A percentile compares a stretch with the other conserved stretches of the same genome.
Evolutionary conservation across 352 stramenopile species (phyloP).

Genomic region (Phytopythium chamaehyphon): DNA sequence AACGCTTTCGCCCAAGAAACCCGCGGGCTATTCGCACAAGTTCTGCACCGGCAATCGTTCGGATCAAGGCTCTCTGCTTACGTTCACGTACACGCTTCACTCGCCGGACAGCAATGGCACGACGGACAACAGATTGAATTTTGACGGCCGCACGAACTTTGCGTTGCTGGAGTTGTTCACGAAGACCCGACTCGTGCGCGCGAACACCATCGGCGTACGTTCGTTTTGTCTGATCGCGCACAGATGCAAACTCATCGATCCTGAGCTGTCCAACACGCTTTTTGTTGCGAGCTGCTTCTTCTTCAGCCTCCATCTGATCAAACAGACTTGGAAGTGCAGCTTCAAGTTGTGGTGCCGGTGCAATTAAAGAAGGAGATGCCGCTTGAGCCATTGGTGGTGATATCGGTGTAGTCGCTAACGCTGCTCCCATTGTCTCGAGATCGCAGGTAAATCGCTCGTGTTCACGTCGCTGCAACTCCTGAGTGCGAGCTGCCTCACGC

Average conservation of each 20-base stretch:
- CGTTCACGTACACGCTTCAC: slow-evolving; percentile 30
- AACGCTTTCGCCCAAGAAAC: slow-evolving; percentile 52
- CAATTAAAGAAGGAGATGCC: background rate
- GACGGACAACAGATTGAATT: slow-evolving; percentile 58
- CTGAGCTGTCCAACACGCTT: slow-evolving; percentile 27
- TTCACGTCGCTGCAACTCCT: slow-evolving; percentile 26
- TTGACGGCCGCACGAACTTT: slow-evolving; percentile 36
- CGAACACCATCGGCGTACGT: slow-evolving; percentile 16
- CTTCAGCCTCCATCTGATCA: slow-evolving; percentile 71
- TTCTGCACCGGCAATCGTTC: slow-evolving; percentile 43
- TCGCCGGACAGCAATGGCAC: slow-evolving; percentile 36
- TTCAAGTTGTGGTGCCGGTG: slow-evolving; percentile 5
- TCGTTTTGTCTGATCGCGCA: slow-evolving; percentile 28
- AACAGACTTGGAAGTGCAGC: slow-evolving; percentile 72
- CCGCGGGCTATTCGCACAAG: slow-evolving; percentile 65
- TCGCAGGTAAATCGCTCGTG: slow-evolving; percentile 17
- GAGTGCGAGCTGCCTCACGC: slow-evolving; percentile 33
- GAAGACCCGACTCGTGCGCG: slow-evolving; percentile 47
- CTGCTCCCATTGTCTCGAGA: background rate
- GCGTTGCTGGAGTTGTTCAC: slow-evolving; percentile 39
- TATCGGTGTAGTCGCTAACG: background rate
- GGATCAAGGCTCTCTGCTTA: slow-evolving; percentile 37
- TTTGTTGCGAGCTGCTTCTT: slow-evolving; percentile 27
- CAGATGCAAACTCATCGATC: slow-evolving; percentile 39
- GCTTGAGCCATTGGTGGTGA: background rate